Evolutionary conservation across 2,329 filamentous ascomycete species (phyloP).

Genomic region (Colletotrichum tabaci): DNA sequence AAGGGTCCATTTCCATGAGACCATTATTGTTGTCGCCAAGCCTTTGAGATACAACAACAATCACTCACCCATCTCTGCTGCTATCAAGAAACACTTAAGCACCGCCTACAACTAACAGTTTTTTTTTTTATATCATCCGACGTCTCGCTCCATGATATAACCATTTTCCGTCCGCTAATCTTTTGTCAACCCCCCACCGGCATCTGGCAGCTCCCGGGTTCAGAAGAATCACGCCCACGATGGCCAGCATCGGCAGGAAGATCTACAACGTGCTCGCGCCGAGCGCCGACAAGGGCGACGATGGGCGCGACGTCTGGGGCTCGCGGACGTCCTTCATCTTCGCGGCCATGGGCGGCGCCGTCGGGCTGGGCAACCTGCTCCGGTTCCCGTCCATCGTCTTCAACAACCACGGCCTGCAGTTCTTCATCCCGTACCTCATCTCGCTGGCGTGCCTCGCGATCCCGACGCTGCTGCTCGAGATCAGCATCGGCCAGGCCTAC

Average conservation of each 20-base stretch:
- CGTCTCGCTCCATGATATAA: no score
- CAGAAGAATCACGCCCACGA: not conserved
- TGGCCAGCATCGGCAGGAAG: conserved; percentile 28
- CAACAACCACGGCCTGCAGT: conserved; percentile 70
- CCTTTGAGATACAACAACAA: not conserved
- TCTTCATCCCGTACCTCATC: conserved; percentile 69
- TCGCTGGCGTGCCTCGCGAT: conserved; percentile 67
- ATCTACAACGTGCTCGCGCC: conserved; percentile 44
- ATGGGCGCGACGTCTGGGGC: conserved; percentile 60
- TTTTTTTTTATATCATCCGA: no score
- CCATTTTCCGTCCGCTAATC: no score
- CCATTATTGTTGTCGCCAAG: not conserved
- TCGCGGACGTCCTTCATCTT: conserved; percentile 63
- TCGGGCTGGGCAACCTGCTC: conserved; percentile 69
- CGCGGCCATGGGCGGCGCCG: conserved; percentile 67
- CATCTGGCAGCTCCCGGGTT: no score
- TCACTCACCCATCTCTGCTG: no score
- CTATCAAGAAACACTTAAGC: no score
- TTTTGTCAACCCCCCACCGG: not conserved
- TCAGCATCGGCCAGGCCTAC: conserved; percentile 77
- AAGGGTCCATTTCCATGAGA: not conserved
- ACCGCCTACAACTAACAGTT: no score
- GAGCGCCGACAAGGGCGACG: conserved; percentile 45
- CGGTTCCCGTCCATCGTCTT: conserved; percentile 69
- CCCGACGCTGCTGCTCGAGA: conserved; percentile 67